Percentiles rank a stretch among this genome's conserved stretches.
Conservation (phyloP, 75 land plant species). For the Isoetes taiwanensis region DNA sequence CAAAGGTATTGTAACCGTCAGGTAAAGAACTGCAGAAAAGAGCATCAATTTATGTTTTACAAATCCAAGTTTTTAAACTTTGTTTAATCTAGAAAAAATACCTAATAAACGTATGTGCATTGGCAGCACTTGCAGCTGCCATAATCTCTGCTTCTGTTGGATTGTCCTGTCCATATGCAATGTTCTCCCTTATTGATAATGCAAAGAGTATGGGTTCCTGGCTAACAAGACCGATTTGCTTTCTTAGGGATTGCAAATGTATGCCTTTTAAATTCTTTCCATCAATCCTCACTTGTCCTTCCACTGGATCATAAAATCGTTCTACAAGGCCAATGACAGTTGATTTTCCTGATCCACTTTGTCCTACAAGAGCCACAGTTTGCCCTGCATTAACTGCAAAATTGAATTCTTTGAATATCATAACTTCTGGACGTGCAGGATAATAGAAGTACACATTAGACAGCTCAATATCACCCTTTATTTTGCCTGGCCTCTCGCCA, state of each 20-base stretch:
- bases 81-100: too few relatives aligned
- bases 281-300: slow-evolving; percentile 42
- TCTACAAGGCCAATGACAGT: slow-evolving; percentile 49
- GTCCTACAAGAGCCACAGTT: slow-evolving; percentile 52
- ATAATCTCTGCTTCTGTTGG: slow-evolving; percentile 39
- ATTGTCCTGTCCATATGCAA: slow-evolving; percentile 31
- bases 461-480: slow-evolving; percentile 60
- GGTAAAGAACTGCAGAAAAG: slow-evolving; percentile 15
- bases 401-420: slow-evolving; percentile 31
- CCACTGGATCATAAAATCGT: slow-evolving; percentile 44
- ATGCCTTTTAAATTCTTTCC: slow-evolving; percentile 35
- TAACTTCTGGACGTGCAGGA: slow-evolving; percentile 43
- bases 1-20: slow-evolving; percentile 11
- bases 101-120: slow-evolving; percentile 67
- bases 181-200: slow-evolving; percentile 45
- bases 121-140: slow-evolving; percentile 57
- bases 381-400: slow-evolving; percentile 38
- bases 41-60: background rate
- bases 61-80: slow-evolving; percentile 11
- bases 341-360: slow-evolving; percentile 60
- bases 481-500: slow-evolving; percentile 11
- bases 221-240: slow-evolving; percentile 37
- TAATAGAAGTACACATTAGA: slow-evolving; percentile 45
- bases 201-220: slow-evolving; percentile 62
- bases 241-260: slow-evolving; percentile 32